Evolutionary conservation across 139 green algal species (phyloP).

Genomic region (Chlamydomonas sphaeroides): DNA sequence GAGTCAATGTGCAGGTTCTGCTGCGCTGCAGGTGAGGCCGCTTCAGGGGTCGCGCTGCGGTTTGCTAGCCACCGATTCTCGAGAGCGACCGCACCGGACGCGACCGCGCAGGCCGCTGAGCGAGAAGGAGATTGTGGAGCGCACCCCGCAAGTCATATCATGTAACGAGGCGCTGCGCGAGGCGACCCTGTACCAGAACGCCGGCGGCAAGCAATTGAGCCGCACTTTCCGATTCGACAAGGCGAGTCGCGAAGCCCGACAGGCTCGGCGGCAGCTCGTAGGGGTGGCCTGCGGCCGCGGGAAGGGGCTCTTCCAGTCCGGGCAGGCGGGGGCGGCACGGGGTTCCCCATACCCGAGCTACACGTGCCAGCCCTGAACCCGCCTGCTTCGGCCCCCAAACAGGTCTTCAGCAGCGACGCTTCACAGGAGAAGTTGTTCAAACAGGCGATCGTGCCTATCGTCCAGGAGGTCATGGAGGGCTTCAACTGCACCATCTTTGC

Average conservation of each 20-base stretch:
- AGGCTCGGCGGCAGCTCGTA: no score
- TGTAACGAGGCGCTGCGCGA: conserved; percentile 85
- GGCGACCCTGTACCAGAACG: conserved; percentile 82
- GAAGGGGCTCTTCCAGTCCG: no score
- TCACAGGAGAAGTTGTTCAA: conserved; percentile 91
- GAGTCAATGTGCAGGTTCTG: conserved; percentile 96
- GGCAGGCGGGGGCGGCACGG: no score
- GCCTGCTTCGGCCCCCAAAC: not conserved
- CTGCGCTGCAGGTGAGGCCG: conserved; percentile 90
- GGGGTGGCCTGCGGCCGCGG: no score
- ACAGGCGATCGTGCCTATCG: conserved; percentile 87
- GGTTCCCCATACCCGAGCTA: no score
- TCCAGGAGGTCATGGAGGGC: conserved; percentile 94
- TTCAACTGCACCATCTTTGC: conserved; percentile 86
- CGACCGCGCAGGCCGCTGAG: conserved; percentile 72
- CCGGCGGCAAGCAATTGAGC: conserved; percentile 81
- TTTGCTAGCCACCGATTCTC: not conserved
- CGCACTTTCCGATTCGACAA: conserved; percentile 96
- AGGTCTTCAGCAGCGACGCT: conserved; percentile 89
- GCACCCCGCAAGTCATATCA: conserved; percentile 79
- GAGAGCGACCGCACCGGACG: not conserved
- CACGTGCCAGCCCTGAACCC: no score
- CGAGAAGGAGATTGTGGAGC: conserved; percentile 75
- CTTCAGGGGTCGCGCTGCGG: not conserved
- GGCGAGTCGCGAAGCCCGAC: no score